phyloP scores from a whole-genome alignment of 768 basidiomycete species.

The Mrakia blollopis region DNA sequence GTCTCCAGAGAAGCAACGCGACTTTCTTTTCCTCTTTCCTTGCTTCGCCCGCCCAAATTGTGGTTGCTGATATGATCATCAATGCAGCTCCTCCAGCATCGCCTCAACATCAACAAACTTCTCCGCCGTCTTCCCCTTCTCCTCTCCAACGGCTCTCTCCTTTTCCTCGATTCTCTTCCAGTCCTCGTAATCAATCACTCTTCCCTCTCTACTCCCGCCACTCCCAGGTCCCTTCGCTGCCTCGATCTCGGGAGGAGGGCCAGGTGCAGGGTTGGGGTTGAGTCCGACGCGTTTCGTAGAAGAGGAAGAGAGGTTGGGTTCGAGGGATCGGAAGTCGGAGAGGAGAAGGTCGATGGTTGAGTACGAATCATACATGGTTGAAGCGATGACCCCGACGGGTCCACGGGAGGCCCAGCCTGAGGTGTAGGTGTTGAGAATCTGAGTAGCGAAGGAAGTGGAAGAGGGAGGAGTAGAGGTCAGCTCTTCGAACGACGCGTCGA shows the following conservation, averaged over 20 bases:
- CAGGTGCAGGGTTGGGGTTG: background rate
- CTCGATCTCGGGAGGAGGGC: background rate
- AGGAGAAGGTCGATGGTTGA: constrained; percentile 67
- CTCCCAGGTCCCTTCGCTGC: background rate
- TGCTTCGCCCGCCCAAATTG: background rate
- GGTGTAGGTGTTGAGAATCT: constrained; percentile 65
- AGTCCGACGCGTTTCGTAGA: constrained; percentile 10
- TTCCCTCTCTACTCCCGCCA: background rate
- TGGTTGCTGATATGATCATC: background rate
- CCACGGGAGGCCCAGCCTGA: constrained; percentile 92
- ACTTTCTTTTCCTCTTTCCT: too few relatives aligned
- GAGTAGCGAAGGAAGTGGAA: background rate
- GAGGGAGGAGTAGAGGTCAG: constrained; percentile 33
- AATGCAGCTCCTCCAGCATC: constrained; percentile 43
- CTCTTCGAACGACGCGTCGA: background rate
- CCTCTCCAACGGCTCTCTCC: constrained; percentile 59
- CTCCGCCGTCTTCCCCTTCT: constrained; percentile 45
- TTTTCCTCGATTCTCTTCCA: constrained; percentile 72
- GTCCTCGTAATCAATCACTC: constrained; percentile 60
- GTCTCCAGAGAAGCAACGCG: too few relatives aligned
- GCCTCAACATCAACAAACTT: constrained; percentile 46
- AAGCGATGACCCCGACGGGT: constrained; percentile 82
- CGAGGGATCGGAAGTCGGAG: constrained; percentile 48
- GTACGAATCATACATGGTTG: constrained; percentile 90
- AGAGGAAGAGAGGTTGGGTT: constrained; percentile 7